phyloP scores from a whole-genome alignment of 805 yeast genomes.

The Hanseniaspora hatyaiensis region DNA sequence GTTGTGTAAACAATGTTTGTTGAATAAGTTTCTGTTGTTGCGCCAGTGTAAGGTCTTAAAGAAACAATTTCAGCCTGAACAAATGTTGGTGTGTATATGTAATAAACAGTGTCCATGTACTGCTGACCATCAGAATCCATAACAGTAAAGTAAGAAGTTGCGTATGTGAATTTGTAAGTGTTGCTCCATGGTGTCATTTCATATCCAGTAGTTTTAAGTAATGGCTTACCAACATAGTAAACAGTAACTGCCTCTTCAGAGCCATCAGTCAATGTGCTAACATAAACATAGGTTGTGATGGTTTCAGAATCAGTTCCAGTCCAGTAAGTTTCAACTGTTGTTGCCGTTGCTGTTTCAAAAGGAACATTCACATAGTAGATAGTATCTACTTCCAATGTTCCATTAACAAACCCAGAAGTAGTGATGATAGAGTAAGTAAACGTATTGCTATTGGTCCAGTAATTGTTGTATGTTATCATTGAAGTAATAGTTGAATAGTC shows the following conservation, averaged over 20 bases:
- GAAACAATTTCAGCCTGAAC: slow-evolving; percentile 12
- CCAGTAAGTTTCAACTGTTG: slow-evolving; percentile 2
- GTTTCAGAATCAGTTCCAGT: slow-evolving; percentile 2
- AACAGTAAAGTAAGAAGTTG: slow-evolving; percentile 15
- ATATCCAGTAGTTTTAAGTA: neutral
- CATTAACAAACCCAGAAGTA: slow-evolving; percentile 4
- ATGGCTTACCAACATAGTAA: slow-evolving; percentile 11
- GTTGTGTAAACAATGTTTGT: slow-evolving; percentile 14
- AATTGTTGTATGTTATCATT: slow-evolving; percentile 1
- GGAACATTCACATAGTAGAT: slow-evolving; percentile 14
- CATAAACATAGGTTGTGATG: slow-evolving; percentile 8
- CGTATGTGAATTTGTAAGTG: slow-evolving; percentile 15
- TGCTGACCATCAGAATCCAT: slow-evolving; percentile 17
- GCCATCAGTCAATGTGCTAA: slow-evolving; percentile 7
- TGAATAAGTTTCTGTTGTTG: slow-evolving; percentile 16
- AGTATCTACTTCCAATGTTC: slow-evolving; percentile 1
- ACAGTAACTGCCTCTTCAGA: slow-evolving; percentile 9
- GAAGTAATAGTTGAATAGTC: neutral
- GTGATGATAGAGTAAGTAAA: slow-evolving; percentile 5
- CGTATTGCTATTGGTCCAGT: slow-evolving; percentile 2
- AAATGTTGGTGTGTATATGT: slow-evolving; percentile 17
- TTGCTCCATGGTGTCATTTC: slow-evolving; percentile 4
- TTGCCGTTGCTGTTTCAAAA: slow-evolving; percentile 4
- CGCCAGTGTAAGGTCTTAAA: slow-evolving; percentile 15
- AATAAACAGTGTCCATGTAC: slow-evolving; percentile 16